Evolutionary conservation across 768 basidiomycete species (phyloP), one percentile per base, ranked within the genome.

Genomic region (Omphalotus guepiniiformis): DNA sequence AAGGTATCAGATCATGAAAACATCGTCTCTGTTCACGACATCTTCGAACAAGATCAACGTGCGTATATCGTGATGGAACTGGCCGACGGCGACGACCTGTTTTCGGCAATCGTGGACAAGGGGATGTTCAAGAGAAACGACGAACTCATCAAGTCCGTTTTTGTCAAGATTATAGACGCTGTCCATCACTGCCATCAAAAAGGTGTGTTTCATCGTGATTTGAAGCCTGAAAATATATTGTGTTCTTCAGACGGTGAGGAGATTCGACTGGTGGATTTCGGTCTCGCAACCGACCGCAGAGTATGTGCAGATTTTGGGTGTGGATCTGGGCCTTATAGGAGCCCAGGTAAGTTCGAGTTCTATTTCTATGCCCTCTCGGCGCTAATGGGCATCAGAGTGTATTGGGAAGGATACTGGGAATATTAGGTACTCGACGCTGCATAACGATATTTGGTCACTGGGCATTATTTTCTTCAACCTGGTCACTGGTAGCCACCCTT

Each of bases 151-250:
- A 83, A 78, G 60, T 60, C 64, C 26, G 75, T 81, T 26, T 92
- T 88, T 63, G 53, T 87, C 19, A 83, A 92, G 58, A 78, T 94
- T 42, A 65, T 93, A 44, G 85, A 90, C 53, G 86, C 85, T 1
- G 78, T 93, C 36, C 73, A 83, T 41, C 75, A 83, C 59, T 88
- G 85, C 58, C 89, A 93, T 57, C 61, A 68, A 35, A 70, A 72
- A 35, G 79, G 80, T 7, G 79, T 93, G 52, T 90, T 78, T 59
- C 91, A 93, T 65, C 85, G 90, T 21, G 89, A 93, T 58, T 76
- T 93, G 57, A 93, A 93, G 64, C 90, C 89, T 1, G 90, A 91
- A 62, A 89, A 85, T 61, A 72, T 90, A 19, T 64, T 91, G 30
- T 82, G 79, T 57, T 75, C 61, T 50, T 66, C 61, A 57, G 79